Base-by-base conservation (phyloP, 257 asterid species). In the Rhazya stricta region DNA sequence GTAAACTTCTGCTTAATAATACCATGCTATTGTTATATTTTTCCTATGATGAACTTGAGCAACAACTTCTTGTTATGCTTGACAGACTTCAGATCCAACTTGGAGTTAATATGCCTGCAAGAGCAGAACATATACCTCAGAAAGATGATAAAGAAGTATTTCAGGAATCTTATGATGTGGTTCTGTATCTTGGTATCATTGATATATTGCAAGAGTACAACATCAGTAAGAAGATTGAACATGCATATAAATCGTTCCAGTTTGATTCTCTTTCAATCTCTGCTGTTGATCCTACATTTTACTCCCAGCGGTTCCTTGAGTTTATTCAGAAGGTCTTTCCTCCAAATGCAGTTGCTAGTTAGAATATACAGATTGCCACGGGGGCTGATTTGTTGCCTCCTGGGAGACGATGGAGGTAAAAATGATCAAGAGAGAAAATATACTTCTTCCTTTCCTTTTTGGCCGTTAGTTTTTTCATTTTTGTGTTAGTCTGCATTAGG, bases 101-200 rank as follows among this genome's bases (percentile, higher is more conserved):
- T 8, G 99, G 99, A 71, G 99, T 95, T 75, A 95, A 91, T 77
- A 88, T 95, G 99, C 99, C 99, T 21, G 97, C 99, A 42, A 88
- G 99, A 81, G 98, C 98, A 0, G 99, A 95, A 84, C 91, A 67
- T 41, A 81, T 87, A 50, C 89, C 89, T 0, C 82, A 83, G 16
- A 84, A 84, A 29, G 85, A 82, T 30, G 80, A 72, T 37, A 71
- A 74, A 0, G 89, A 80, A 76, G 71, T 92, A 74, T 92, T 92
- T 78, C 96, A 86, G n/a, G 96, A 92, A 83, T 97, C 84, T 73
- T 92, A 94, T 19, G 99, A 95, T 48, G 97, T 92, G 2, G 98
- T 95, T 61, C 71, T 95, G 29, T 95, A 95, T 82, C 84, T 95
- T 73, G 98, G 99, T 56, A 89, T 95, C 51, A 92, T 95, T 32